phyloP scores from a whole-genome alignment of 768 basidiomycete species.

The Tylopilus intermedius region DNA sequence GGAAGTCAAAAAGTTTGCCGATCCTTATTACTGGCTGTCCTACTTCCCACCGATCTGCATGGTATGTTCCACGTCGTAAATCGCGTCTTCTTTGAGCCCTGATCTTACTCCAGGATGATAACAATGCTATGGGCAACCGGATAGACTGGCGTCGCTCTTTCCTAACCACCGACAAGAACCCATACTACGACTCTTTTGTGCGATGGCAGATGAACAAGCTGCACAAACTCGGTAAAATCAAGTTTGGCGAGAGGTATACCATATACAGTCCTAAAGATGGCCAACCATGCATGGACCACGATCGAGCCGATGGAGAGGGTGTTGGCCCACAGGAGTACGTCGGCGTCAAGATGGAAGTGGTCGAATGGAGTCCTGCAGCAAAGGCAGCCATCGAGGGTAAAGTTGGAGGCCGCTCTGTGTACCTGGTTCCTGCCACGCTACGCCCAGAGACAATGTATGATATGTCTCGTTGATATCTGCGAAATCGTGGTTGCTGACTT shows the following conservation, averaged over 20 bases:
- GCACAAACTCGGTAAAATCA: slow-evolving; percentile 82
- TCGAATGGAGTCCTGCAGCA: slow-evolving; percentile 74
- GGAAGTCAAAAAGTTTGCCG: slow-evolving; percentile 95
- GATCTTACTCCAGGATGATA: slow-evolving; percentile 47
- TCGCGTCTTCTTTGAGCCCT: background rate
- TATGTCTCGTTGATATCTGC: slow-evolving; percentile 3
- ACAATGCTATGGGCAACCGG: slow-evolving; percentile 85
- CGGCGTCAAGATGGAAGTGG: slow-evolving; percentile 88
- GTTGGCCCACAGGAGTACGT: slow-evolving; percentile 96
- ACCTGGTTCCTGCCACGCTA: slow-evolving; percentile 91
- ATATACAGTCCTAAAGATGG: slow-evolving; percentile 99
- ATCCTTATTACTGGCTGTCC: slow-evolving; percentile 87
- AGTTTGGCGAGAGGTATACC: slow-evolving; percentile 97
- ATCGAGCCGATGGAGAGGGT: slow-evolving; percentile 91
- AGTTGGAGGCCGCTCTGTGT: slow-evolving; percentile 76
- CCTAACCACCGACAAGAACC: slow-evolving; percentile 91
- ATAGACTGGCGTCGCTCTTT: slow-evolving; percentile 97
- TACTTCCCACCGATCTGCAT: slow-evolving; percentile 96
- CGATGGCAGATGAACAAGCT: slow-evolving; percentile 98
- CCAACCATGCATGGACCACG: slow-evolving; percentile 99
- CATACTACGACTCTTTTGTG: slow-evolving; percentile 95
- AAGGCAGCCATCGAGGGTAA: slow-evolving; percentile 59
- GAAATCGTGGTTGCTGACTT: slow-evolving; percentile 1
- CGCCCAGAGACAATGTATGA: slow-evolving; percentile 93
- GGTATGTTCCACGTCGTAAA: slow-evolving; percentile 37